Percentiles rank a stretch among this genome's conserved stretches.
Conservation (phyloP, 257 asterid genomes). For the Verbascum thapsus region DNA sequence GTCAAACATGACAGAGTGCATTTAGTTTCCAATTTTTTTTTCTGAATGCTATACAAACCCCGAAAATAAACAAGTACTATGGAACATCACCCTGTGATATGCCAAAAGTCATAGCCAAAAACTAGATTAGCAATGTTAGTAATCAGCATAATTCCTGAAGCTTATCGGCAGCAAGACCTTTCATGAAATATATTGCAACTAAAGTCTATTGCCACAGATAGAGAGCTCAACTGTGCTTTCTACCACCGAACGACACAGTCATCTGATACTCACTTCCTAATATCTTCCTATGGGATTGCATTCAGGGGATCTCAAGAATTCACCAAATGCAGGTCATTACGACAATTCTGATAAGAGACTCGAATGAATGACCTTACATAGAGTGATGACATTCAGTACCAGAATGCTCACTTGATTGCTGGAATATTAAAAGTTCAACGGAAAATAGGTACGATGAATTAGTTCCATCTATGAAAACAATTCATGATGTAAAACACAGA, state of each 20-base stretch:
- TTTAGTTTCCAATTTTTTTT: constrained; percentile 4
- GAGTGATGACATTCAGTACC: constrained; percentile 27
- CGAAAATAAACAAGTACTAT: constrained; percentile 18
- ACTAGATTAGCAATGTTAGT: neutral
- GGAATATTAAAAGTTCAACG: constrained; percentile 30
- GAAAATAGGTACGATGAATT: constrained; percentile 29
- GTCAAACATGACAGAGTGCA: neutral
- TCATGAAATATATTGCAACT: constrained; percentile 12
- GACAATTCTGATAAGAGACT: constrained; percentile 26
- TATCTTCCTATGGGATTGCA: constrained; percentile 11
- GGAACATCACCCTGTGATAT: constrained; percentile 11
- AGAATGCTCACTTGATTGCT: constrained; percentile 30
- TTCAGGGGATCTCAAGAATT: constrained; percentile 13
- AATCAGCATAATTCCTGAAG: constrained; percentile 16
- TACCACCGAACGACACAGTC: constrained; percentile 16
- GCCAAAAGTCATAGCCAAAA: constrained; percentile 1
- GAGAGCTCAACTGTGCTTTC: constrained; percentile 20
- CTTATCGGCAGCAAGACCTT: constrained; percentile 13
- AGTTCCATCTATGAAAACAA: constrained; percentile 43
- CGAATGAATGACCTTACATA: constrained; percentile 18
- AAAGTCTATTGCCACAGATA: constrained; percentile 8
- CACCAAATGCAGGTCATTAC: constrained; percentile 22
- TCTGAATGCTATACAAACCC: constrained; percentile 21
- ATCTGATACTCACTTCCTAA: constrained; percentile 11
- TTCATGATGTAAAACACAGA: constrained; percentile 56